These are phyloP conservation scores for Xylariomycetidae sp. DNA, from an alignment of 2,329 filamentous ascomycete species.

Conservation along the genomic window DNA sequence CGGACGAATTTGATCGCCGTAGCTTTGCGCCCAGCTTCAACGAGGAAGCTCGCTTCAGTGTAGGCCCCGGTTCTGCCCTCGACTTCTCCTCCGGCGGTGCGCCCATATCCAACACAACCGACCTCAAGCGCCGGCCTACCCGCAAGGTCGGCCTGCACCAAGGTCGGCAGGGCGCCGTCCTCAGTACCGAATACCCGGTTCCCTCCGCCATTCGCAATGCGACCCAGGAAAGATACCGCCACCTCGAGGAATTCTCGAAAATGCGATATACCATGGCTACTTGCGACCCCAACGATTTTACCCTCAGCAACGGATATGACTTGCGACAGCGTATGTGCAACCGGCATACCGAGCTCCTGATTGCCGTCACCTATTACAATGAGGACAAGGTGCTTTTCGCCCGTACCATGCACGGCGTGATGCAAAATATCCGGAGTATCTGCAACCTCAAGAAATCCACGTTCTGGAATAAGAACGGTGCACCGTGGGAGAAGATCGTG, in stretches of 20 bases:
- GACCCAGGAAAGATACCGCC: constrained; percentile 81
- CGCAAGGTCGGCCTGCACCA: constrained; percentile 94
- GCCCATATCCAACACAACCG: constrained; percentile 31
- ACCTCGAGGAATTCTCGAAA: constrained; percentile 90
- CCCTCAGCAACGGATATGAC: constrained; percentile 94
- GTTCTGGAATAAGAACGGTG: constrained; percentile 96
- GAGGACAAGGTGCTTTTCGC: constrained; percentile 89
- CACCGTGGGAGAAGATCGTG: constrained; percentile 97
- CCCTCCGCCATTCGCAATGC: constrained; percentile 93
- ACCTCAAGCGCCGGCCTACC: constrained; percentile 81
- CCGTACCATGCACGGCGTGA: constrained; percentile 87
- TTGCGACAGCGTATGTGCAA: constrained; percentile 95
- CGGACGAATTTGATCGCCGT: background rate
- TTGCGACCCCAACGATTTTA: constrained; percentile 94
- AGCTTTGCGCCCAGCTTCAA: background rate
- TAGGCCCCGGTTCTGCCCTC: background rate
- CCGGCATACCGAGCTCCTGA: constrained; percentile 87
- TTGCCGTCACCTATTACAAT: constrained; percentile 97
- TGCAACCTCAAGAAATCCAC: constrained; percentile 95
- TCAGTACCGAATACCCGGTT: constrained; percentile 92
- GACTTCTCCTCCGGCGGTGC: background rate
- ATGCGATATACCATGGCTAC: constrained; percentile 96
- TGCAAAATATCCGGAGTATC: constrained; percentile 96
- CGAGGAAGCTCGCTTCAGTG: constrained; percentile 1
- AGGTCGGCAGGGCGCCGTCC: constrained; percentile 61